phyloP scores from a whole-genome alignment of 305 asterid genomes.

The Solanum hybrid region DNA sequence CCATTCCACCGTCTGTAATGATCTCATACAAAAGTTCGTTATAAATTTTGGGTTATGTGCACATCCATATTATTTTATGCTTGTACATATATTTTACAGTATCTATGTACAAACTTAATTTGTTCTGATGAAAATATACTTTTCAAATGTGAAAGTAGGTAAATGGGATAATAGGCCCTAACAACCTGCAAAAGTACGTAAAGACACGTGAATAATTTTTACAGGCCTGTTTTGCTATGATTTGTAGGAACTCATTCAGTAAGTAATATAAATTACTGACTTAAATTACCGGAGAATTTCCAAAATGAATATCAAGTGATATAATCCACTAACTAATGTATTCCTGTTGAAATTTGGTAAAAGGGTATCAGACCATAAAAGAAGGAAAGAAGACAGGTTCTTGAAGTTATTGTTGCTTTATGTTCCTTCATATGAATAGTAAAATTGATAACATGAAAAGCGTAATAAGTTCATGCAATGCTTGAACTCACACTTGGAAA shows the following conservation, averaged over 20 bases:
- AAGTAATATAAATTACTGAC: background rate
- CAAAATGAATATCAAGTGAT: background rate
- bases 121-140: background rate
- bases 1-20: background rate
- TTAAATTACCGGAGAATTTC: background rate
- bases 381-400: background rate
- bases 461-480: background rate
- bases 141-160: background rate
- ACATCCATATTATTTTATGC: background rate
- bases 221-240: background rate
- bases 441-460: background rate
- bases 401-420: background rate
- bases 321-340: background rate
- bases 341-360: background rate
- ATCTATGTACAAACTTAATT: background rate
- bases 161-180: background rate
- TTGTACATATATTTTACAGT: background rate
- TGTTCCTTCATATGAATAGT: background rate
- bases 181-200: background rate
- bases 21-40: background rate
- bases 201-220: background rate
- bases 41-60: background rate
- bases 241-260: background rate
- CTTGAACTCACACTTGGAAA: background rate
- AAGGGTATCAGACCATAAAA: background rate